Percentiles rank a stretch among this genome's conserved stretches.
Conservation (phyloP, 2,329 filamentous ascomycete genomes). For the Coleophoma eucalyptorum region DNA sequence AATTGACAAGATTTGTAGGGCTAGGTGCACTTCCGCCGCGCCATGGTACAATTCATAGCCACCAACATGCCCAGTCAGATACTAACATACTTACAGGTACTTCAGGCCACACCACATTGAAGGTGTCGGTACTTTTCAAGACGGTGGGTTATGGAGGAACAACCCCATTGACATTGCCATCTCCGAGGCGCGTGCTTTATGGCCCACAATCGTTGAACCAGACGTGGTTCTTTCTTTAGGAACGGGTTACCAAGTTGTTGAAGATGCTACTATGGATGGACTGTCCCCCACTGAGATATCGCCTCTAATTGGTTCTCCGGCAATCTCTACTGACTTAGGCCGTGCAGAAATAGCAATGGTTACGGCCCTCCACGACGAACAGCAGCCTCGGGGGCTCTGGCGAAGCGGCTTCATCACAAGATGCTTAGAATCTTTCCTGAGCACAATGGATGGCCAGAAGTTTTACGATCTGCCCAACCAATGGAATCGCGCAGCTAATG, state of each 20-base stretch:
- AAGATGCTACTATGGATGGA: no score
- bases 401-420: no score
- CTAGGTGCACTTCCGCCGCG: not conserved
- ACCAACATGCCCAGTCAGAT: not conserved
- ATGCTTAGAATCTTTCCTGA: no score
- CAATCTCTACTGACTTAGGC: no score
- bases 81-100: not conserved
- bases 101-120: constrained; percentile 6
- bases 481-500: no score
- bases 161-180: constrained; percentile 7
- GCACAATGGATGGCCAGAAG: no score
- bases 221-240: constrained; percentile 14
- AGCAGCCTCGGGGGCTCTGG: no score
- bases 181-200: constrained; percentile 10
- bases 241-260: constrained; percentile 7
- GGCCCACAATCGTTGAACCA: constrained; percentile 8
- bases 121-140: constrained; percentile 6
- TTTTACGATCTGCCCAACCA: no score
- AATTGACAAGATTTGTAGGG: not conserved
- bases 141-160: constrained; percentile 6
- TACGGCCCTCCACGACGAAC: no score
- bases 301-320: no score
- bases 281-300: no score
- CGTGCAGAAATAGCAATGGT: no score
- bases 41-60: not conserved